These are phyloP conservation scores for Arabidopsis arenosa DNA, from an alignment of 345 rosid genomes.

Conservation along the genomic window DNA sequence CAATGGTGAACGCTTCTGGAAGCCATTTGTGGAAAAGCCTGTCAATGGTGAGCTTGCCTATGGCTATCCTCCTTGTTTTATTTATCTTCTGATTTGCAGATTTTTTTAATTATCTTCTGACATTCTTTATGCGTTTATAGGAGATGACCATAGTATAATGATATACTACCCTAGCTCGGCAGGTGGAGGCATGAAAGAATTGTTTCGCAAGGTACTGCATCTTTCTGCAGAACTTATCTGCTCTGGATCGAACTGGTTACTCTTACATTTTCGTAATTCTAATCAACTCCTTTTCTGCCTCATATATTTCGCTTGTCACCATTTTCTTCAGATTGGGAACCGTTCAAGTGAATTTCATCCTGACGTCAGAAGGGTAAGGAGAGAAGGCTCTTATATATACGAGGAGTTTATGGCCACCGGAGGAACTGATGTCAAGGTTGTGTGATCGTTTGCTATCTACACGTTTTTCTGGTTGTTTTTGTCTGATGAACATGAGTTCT, in stretches of 20 bases:
- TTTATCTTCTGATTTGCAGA: slow-evolving; percentile 10
- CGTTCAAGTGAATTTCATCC: slow-evolving; percentile 99
- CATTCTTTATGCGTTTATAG: slow-evolving; percentile 48
- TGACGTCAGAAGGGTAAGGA: slow-evolving; percentile 96
- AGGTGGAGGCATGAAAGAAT: slow-evolving; percentile 99
- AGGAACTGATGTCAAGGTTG: slow-evolving; percentile 99
- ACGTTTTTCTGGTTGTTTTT: slow-evolving; percentile 21
- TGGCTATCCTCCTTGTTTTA: slow-evolving; percentile 1
- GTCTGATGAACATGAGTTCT: slow-evolving; percentile 2
- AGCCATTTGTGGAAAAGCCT: slow-evolving; percentile 99
- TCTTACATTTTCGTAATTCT: not conserved
- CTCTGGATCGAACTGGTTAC: slow-evolving; percentile 27
- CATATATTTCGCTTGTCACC: not conserved
- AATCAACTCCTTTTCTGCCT: not conserved
- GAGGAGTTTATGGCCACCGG: slow-evolving; percentile 99
- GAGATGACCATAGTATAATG: slow-evolving; percentile 98
- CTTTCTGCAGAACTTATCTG: slow-evolving; percentile 19
- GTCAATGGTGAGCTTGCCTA: slow-evolving; percentile 69
- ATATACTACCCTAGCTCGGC: slow-evolving; percentile 99
- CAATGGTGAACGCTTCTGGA: slow-evolving; percentile 92
- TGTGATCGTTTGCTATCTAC: slow-evolving; percentile 20
- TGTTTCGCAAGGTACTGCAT: slow-evolving; percentile 87
- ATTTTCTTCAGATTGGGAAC: slow-evolving; percentile 75
- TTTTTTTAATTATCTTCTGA: not conserved
- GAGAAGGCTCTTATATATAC: slow-evolving; percentile 97